phyloP scores from a whole-genome alignment of 163 green algal species.

The Dunaliella salina region DNA sequence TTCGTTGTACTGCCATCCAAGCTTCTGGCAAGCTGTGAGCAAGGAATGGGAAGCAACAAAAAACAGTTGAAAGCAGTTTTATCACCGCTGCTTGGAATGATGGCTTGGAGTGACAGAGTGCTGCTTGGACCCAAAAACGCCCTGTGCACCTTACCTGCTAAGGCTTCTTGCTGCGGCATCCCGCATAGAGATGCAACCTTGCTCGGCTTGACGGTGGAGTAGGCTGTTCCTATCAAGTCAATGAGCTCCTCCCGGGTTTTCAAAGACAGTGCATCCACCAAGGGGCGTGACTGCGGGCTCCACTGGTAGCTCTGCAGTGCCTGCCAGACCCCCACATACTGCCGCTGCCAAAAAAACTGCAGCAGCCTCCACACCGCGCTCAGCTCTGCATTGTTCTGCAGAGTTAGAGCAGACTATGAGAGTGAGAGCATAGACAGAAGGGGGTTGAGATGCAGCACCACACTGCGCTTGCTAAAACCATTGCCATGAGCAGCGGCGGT shows the following conservation, averaged over 20 bases:
- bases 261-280: constrained; percentile 32
- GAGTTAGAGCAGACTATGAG: neutral
- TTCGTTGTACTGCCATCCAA: constrained; percentile 28
- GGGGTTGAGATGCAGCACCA: neutral
- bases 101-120: too few relatives aligned
- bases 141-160: constrained; percentile 10
- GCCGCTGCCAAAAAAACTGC: constrained; percentile 38
- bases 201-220: constrained; percentile 33
- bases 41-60: too few relatives aligned
- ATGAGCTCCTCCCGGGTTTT: constrained; percentile 34
- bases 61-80: too few relatives aligned
- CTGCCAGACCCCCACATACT: constrained; percentile 43
- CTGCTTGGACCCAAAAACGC: neutral
- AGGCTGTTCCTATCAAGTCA: constrained; percentile 29
- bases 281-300: constrained; percentile 33
- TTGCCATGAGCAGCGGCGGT: neutral
- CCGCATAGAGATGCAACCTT: constrained; percentile 38
- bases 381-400: constrained; percentile 41
- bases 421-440: neutral
- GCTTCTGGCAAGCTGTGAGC: constrained; percentile 14
- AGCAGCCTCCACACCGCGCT: constrained; percentile 43
- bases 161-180: constrained; percentile 27
- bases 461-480: neutral
- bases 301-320: constrained; percentile 39
- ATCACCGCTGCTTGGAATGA: too few relatives aligned